Percentiles rank a stretch among this genome's conserved stretches.
These are phyloP conservation scores for Pestalotiopsis sp. DNA, from an alignment of 2,329 filamentous ascomycete genomes.

Conservation along the genomic window DNA sequence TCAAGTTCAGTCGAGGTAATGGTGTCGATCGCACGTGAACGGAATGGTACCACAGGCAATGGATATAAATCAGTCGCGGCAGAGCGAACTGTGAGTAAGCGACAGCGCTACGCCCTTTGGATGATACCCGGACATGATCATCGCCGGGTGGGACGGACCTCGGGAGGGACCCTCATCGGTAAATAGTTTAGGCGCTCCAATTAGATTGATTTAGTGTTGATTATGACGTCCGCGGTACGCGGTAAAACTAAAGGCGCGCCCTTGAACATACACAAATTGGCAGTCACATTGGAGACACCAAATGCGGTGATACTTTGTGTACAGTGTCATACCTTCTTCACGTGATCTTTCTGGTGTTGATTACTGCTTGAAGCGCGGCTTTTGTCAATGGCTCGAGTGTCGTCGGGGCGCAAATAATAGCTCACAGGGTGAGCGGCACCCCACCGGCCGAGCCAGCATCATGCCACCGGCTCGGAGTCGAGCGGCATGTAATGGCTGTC, in stretches of 20 bases:
- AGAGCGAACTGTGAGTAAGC: no score
- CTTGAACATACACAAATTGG: no score
- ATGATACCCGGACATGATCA: background rate
- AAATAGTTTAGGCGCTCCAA: background rate
- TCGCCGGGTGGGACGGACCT: background rate
- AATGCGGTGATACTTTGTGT: background rate
- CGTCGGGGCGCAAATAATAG: background rate
- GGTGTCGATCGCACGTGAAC: no score
- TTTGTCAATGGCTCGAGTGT: background rate
- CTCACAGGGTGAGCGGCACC: background rate
- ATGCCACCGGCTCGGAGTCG: constrained; percentile 33
- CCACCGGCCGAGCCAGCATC: background rate
- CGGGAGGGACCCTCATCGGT: background rate
- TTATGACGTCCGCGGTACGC: background rate
- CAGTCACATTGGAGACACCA: background rate
- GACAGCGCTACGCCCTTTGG: background rate
- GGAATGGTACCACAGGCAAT: no score
- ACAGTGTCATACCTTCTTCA: background rate
- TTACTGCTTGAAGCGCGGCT: background rate
- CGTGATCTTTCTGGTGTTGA: background rate
- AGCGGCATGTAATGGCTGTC: constrained; percentile 40
- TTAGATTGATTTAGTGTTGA: background rate
- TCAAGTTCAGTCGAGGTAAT: no score
- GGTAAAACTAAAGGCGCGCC: background rate
- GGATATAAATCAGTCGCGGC: background rate